Evolutionary conservation across 371 early-diverging fungal genomes (phyloP).

Genomic region (Rhizopus arrhizus): DNA sequence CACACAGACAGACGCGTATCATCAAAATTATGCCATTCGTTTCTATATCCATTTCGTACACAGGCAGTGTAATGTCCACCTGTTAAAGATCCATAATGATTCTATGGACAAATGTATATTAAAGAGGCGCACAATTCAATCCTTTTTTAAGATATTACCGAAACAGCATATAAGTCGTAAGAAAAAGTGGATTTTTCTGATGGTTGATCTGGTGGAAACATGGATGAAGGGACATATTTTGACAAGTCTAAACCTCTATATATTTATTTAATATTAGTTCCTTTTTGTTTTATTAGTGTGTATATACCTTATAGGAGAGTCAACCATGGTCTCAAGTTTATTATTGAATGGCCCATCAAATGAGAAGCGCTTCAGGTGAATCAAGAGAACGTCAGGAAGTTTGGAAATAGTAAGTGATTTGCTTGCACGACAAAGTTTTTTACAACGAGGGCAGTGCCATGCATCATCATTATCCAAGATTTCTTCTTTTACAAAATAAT

Average conservation of each 20-base stretch:
- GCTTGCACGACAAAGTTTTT: conserved; percentile 66
- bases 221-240: conserved; percentile 24
- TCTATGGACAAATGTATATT: conserved; percentile 36
- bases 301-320: conserved; percentile 73
- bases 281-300: not conserved
- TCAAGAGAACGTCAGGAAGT: conserved; percentile 85
- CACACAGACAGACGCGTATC: conserved; percentile 81
- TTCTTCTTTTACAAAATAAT: conserved; percentile 84
- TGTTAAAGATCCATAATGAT: conserved; percentile 90
- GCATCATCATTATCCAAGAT: conserved; percentile 85
- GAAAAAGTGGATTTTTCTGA: not conserved
- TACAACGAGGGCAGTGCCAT: conserved; percentile 90
- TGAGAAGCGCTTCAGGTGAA: conserved; percentile 94
- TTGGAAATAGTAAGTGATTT: conserved; percentile 80
- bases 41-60: conserved; percentile 75
- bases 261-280: not conserved
- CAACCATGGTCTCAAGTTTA: conserved; percentile 87
- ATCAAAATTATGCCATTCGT: conserved; percentile 92
- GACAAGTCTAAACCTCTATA: conserved; percentile 41
- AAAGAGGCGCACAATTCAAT: not conserved
- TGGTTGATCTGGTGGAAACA: conserved; percentile 32
- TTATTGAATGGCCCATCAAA: conserved; percentile 90
- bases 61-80: conserved; percentile 96
- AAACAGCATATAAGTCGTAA: conserved; percentile 92
- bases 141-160: conserved; percentile 45